phyloP scores from a whole-genome alignment of 1,284 basidiomycete genomes.

The Microbotryum intermedium region DNA sequence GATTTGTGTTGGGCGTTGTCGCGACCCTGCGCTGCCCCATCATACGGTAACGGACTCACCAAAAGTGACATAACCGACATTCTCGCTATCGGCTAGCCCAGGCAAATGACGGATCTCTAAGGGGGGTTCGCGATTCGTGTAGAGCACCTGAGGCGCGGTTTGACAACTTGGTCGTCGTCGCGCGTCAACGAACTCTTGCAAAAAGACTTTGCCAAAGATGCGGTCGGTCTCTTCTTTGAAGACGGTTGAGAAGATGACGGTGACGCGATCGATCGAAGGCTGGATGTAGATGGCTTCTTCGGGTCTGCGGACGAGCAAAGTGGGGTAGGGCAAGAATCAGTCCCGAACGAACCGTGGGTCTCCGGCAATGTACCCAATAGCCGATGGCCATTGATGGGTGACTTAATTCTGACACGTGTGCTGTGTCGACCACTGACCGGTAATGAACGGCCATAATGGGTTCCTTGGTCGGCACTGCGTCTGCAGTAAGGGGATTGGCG shows the following conservation, averaged over 20 bases:
- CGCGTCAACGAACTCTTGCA: slow-evolving; percentile 99
- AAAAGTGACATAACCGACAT: slow-evolving; percentile 97
- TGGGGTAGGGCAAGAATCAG: not conserved
- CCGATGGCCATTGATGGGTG: too few species aligned
- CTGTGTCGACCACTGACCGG: slow-evolving; percentile 41
- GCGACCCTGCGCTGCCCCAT: not conserved
- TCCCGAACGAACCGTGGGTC: not conserved
- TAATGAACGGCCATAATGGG: slow-evolving; percentile 91
- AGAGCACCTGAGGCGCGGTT: slow-evolving; percentile 96
- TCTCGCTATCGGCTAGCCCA: slow-evolving; percentile 70
- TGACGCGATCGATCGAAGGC: slow-evolving; percentile 88
- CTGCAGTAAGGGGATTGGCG: slow-evolving; percentile 45
- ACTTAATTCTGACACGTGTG: too few species aligned
- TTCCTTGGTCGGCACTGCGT: slow-evolving; percentile 50
- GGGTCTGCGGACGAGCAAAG: slow-evolving; percentile 43
- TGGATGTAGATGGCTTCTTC: slow-evolving; percentile 96
- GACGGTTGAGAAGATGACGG: slow-evolving; percentile 92
- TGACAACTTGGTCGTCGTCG: slow-evolving; percentile 85
- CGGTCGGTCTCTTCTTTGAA: slow-evolving; percentile 98
- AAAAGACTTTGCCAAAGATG: slow-evolving; percentile 91
- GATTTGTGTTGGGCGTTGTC: not conserved
- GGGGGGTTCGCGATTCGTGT: slow-evolving; percentile 89
- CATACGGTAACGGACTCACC: slow-evolving; percentile 39
- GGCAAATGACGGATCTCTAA: slow-evolving; percentile 84
- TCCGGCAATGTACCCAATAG: too few species aligned